Percentiles rank a stretch among this genome's conserved stretches.
Evolutionary conservation across 164 flowering plant genomes (phyloP).

Genomic region (Stephania cephalantha): DNA sequence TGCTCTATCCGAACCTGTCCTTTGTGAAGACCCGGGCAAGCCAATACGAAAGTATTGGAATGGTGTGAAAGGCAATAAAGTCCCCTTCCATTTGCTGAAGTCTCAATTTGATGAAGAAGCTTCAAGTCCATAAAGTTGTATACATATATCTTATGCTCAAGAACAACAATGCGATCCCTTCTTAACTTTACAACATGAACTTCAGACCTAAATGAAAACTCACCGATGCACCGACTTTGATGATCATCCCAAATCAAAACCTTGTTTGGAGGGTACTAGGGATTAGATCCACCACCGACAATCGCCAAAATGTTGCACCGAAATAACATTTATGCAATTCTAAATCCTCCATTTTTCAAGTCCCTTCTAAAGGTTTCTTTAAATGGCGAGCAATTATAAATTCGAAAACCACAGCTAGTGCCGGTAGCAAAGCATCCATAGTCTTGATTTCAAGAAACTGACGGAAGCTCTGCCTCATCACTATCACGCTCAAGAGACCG

Average conservation of each 20-base stretch:
- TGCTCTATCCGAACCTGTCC: conserved; percentile 53
- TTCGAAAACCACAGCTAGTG: conserved; percentile 49
- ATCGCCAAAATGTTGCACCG: conserved; percentile 50
- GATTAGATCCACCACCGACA: conserved; percentile 44
- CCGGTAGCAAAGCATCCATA: conserved; percentile 58
- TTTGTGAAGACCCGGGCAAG: conserved; percentile 44
- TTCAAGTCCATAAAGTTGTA: conserved; percentile 43
- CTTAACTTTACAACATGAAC: conserved; percentile 52
- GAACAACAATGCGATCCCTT: conserved; percentile 45
- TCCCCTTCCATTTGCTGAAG: conserved; percentile 45
- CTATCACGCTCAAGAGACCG: conserved; percentile 26
- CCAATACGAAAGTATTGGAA: conserved; percentile 44
- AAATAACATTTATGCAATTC: conserved; percentile 48
- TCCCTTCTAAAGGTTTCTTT: conserved; percentile 55
- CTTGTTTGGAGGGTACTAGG: conserved; percentile 45
- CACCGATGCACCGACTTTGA: conserved; percentile 51
- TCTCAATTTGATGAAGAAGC: conserved; percentile 51
- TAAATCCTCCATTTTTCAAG: conserved; percentile 49
- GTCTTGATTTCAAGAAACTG: conserved; percentile 66
- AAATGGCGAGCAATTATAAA: conserved; percentile 51
- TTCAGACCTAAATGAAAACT: conserved; percentile 49
- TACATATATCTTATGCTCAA: conserved; percentile 52
- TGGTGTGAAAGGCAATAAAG: conserved; percentile 55
- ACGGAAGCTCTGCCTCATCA: conserved; percentile 38
- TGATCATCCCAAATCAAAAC: conserved; percentile 66